A percentile compares a stretch with the other conserved stretches of the same genome.
Conservation (phyloP, 2,329 filamentous ascomycete genomes). For the Chalara sp. region DNA sequence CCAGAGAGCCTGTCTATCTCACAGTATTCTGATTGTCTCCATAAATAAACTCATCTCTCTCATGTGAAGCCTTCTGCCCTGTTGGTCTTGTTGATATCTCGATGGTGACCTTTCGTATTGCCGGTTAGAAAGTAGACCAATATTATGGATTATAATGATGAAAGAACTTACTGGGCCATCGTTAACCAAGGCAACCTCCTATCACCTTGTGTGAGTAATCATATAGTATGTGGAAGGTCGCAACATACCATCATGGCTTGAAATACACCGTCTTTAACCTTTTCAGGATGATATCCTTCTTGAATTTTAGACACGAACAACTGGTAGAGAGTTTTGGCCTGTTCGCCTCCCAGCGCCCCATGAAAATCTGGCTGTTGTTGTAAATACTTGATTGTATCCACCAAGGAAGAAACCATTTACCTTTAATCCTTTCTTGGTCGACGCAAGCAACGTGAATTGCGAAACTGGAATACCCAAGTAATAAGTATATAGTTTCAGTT, state of each 20-base stretch:
- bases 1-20: no score
- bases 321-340: conserved; percentile 77
- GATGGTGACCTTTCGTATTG: conserved; percentile 20
- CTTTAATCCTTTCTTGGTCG: conserved; percentile 91
- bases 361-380: conserved; percentile 69
- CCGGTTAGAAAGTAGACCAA: no score
- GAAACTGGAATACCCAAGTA: conserved; percentile 55
- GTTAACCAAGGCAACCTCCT: conserved; percentile 81
- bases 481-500: no score
- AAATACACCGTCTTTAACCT: conserved; percentile 91
- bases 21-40: no score
- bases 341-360: conserved; percentile 69
- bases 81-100: conserved; percentile 23
- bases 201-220: conserved; percentile 1
- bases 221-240: no score
- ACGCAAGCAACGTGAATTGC: conserved; percentile 89
- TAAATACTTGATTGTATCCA: no score
- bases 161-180: conserved; percentile 57
- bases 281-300: conserved; percentile 62
- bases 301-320: conserved; percentile 74
- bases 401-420: no score
- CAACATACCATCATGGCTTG: conserved; percentile 80
- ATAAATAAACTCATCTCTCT: no score
- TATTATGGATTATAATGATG: no score
- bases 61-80: conserved; percentile 4